Evolutionary conservation across 2,329 filamentous ascomycete species (phyloP).

Genomic region (Cladosporium sp.): DNA sequence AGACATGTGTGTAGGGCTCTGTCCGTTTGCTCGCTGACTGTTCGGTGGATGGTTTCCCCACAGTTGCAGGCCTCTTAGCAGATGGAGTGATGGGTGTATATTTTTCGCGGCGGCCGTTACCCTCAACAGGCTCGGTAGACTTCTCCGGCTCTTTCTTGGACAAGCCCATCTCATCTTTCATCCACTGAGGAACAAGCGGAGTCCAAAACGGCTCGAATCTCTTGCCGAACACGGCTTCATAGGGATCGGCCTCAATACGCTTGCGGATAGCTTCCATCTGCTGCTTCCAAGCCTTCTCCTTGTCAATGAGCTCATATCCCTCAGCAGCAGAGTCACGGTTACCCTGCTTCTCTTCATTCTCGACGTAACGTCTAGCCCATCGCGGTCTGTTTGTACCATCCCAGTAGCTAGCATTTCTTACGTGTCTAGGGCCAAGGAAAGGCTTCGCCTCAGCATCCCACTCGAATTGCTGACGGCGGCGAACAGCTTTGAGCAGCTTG

Average conservation of each 20-base stretch:
- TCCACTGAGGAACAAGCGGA: slow-evolving; percentile 32
- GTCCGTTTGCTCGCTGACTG: slow-evolving; percentile 20
- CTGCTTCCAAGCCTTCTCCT: slow-evolving; percentile 35
- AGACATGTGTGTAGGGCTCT: slow-evolving; percentile 28
- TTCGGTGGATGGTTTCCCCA: background rate
- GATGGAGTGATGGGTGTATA: background rate
- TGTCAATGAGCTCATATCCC: slow-evolving; percentile 29
- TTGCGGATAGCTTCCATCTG: slow-evolving; percentile 37
- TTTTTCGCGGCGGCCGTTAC: background rate
- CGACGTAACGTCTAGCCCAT: slow-evolving; percentile 22
- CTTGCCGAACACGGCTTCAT: slow-evolving; percentile 46
- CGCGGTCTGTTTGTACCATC: slow-evolving; percentile 17
- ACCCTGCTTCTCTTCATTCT: slow-evolving; percentile 19
- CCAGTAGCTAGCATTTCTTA: slow-evolving; percentile 33
- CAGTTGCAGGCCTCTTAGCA: background rate
- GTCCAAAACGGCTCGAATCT: slow-evolving; percentile 38
- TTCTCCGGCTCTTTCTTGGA: slow-evolving; percentile 15
- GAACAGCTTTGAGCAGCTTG: slow-evolving; percentile 34
- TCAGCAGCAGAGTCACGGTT: slow-evolving; percentile 17
- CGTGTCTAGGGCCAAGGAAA: slow-evolving; percentile 26
- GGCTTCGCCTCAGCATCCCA: slow-evolving; percentile 27
- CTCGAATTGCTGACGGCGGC: slow-evolving; percentile 33
- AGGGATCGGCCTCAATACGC: slow-evolving; percentile 43
- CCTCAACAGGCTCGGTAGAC: background rate
- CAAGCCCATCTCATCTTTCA: slow-evolving; percentile 31